phyloP scores from a whole-genome alignment of 352 stramenopile genomes.

The Globisporangium parvum region DNA sequence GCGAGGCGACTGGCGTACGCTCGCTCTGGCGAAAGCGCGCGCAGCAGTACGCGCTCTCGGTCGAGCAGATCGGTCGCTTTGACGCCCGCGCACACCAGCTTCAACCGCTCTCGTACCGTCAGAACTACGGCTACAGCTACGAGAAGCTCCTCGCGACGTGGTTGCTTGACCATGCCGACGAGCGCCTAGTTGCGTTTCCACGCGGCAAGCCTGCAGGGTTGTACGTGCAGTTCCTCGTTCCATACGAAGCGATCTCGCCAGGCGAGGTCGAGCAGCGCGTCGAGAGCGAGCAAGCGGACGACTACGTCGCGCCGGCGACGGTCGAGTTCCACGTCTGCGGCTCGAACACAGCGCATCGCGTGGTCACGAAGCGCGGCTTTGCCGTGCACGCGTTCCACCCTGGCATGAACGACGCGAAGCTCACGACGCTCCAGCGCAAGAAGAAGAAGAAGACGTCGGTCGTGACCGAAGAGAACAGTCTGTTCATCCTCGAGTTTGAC shows the following conservation, averaged over 20 bases:
- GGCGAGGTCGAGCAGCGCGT: conserved; percentile 11
- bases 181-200: conserved; percentile 44
- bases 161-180: conserved; percentile 30
- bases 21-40: conserved; percentile 13
- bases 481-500: conserved; percentile 44
- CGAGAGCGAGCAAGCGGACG: conserved; percentile 5
- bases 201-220: conserved; percentile 36
- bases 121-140: conserved; percentile 11
- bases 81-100: conserved; percentile 13
- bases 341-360: conserved; percentile 23
- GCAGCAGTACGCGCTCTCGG: conserved; percentile 11
- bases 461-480: conserved; percentile 31
- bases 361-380: conserved; percentile 29
- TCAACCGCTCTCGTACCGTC: conserved; percentile 1
- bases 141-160: conserved; percentile 25
- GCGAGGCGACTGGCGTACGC: conserved; percentile 5
- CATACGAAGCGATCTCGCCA: conserved; percentile 7
- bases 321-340: conserved; percentile 44
- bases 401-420: conserved; percentile 29
- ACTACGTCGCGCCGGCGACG: conserved; percentile 6
- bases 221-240: conserved; percentile 61
- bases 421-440: conserved; percentile 32
- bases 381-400: conserved; percentile 49
- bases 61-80: conserved; percentile 17
- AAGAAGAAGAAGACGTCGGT: conserved; percentile 30